Evolutionary conservation across 1,284 basidiomycete species (phyloP).

Genomic region (Rhodotorula mucilaginosa): DNA sequence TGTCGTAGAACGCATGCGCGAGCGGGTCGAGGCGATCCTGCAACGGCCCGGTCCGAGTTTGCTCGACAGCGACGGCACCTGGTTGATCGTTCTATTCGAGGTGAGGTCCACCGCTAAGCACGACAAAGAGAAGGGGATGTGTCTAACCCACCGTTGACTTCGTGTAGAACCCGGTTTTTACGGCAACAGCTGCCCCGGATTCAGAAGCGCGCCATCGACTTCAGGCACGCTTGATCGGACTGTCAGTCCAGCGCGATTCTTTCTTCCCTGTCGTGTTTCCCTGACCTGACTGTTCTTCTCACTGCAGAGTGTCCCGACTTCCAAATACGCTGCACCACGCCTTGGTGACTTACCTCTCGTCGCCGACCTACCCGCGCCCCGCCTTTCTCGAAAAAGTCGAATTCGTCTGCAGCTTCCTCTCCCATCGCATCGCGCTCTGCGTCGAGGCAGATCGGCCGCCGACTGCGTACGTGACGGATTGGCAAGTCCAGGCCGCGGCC

Average conservation of each 20-base stretch:
- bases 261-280: background rate
- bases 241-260: conserved; percentile 12
- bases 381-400: conserved; percentile 23
- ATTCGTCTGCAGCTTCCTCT: conserved; percentile 18
- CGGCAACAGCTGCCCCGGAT: background rate
- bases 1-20: conserved; percentile 23
- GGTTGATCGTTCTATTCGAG: conserved; percentile 30
- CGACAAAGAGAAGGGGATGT: too few relatives aligned
- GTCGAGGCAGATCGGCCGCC: background rate
- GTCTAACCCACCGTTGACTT: too few relatives aligned
- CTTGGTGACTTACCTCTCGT: conserved; percentile 26
- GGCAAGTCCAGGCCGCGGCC: conserved; percentile 17
- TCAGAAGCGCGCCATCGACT: background rate
- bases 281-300: background rate
- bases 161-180: conserved; percentile 19
- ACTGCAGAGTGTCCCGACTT: conserved; percentile 25
- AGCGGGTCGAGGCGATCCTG: conserved; percentile 22
- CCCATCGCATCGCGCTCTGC: background rate
- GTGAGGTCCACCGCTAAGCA: background rate
- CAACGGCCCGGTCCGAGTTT: conserved; percentile 16
- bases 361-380: conserved; percentile 8
- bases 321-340: conserved; percentile 21
- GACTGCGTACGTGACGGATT: conserved; percentile 15
- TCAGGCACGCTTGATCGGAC: conserved; percentile 23
- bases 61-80: conserved; percentile 20